These are phyloP conservation scores for Chlamydomonas incerta DNA, from an alignment of 139 green algal genomes.

Conservation along the genomic window DNA sequence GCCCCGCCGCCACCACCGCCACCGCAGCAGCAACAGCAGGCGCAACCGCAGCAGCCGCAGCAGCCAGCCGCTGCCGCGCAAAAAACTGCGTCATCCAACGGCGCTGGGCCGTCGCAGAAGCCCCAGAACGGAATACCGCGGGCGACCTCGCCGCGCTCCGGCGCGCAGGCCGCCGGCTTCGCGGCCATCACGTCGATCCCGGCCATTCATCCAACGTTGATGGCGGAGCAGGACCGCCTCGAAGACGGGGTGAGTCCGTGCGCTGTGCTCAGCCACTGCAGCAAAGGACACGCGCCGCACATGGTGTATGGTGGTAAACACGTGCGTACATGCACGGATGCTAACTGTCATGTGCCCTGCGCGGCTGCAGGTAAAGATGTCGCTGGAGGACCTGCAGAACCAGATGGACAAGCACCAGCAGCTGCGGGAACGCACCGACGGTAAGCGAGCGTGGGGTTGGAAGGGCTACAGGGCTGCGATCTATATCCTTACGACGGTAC, in stretches of 20 bases:
- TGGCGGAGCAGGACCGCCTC: conserved; percentile 30
- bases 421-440: conserved; percentile 22
- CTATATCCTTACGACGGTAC: too few species aligned
- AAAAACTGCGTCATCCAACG: not conserved
- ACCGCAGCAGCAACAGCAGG: not conserved
- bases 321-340: too few species aligned
- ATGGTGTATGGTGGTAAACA: too few species aligned
- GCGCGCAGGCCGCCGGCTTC: not conserved
- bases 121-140: not conserved
- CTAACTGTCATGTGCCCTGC: too few species aligned
- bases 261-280: too few species aligned
- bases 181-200: conserved; percentile 16
- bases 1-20: too few species aligned
- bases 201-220: not conserved
- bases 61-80: not conserved
- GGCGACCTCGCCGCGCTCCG: not conserved
- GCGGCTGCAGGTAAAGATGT: conserved; percentile 3
- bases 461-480: too few species aligned
- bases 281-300: too few species aligned
- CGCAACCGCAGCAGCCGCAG: not conserved
- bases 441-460: not conserved
- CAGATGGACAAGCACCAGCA: conserved; percentile 45
- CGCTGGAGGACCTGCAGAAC: conserved; percentile 37
- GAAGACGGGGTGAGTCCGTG: conserved; percentile 24
- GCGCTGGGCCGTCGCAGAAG: too few species aligned